These are phyloP conservation scores for Cladophialophora yegresii DNA, from an alignment of 2,329 filamentous ascomycete genomes.

Conservation along the genomic window DNA sequence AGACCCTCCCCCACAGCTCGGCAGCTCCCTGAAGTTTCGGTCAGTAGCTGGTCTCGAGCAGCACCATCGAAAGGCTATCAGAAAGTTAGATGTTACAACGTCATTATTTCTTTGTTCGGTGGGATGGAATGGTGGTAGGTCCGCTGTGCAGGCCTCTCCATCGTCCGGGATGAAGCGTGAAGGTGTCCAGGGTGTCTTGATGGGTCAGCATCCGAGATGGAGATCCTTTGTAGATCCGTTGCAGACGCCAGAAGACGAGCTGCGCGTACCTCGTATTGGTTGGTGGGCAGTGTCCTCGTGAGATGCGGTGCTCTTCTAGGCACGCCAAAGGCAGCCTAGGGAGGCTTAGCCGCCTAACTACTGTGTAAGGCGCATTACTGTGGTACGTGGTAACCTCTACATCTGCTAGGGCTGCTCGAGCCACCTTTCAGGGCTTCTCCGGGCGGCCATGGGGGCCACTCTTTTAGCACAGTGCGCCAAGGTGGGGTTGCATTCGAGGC, in stretches of 20 bases:
- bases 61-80: background rate
- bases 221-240: background rate
- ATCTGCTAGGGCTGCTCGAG: background rate
- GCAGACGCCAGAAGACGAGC: background rate
- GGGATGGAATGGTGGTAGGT: background rate
- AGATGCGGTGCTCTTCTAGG: background rate
- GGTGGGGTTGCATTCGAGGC: slow-evolving; percentile 2
- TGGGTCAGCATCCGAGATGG: background rate
- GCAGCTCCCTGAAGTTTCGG: slow-evolving; percentile 10
- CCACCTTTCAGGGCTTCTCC: background rate
- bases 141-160: background rate
- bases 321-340: background rate
- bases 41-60: background rate
- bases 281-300: background rate
- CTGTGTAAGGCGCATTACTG: slow-evolving; percentile 2
- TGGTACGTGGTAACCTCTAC: background rate
- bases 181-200: background rate
- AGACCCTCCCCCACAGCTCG: slow-evolving; percentile 17
- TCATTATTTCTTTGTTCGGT: slow-evolving; percentile 2
- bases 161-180: background rate
- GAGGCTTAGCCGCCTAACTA: background rate
- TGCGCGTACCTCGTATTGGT: background rate
- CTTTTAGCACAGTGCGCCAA: background rate
- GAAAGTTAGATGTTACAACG: slow-evolving; percentile 1
- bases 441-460: background rate